A percentile compares a stretch with the other conserved stretches of the same genome.
Conservation (phyloP, 768 basidiomycete species). For the Termitomyces titanicus region DNA sequence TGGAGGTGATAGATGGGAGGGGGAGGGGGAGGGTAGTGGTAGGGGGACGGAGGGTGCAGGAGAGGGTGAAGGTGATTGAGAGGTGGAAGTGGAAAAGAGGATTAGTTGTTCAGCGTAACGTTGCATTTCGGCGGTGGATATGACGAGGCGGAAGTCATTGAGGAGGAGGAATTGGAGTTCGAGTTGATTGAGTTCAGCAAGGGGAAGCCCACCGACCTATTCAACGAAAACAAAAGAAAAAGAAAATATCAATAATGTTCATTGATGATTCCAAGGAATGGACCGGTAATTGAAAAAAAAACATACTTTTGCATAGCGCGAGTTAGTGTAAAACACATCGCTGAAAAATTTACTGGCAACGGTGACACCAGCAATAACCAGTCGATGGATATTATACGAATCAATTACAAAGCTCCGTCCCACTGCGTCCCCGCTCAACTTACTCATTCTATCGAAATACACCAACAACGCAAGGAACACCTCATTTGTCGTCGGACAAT, state of each 20-base stretch:
- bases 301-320: conserved; percentile 92
- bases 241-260: not conserved
- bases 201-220: conserved; percentile 93
- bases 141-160: conserved; percentile 91
- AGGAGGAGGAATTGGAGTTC: conserved; percentile 96
- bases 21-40: not conserved
- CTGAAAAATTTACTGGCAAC: conserved; percentile 99
- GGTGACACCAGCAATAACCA: conserved; percentile 97
- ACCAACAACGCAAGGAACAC: conserved; percentile 93
- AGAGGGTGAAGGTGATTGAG: conserved; percentile 7
- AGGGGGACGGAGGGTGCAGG: not conserved
- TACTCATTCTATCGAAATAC: conserved; percentile 96
- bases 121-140: conserved; percentile 90
- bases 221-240: conserved; percentile 3
- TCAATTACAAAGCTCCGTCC: conserved; percentile 83
- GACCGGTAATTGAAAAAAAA: too few species aligned
- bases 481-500: conserved; percentile 98
- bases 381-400: conserved; percentile 92
- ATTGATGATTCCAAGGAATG: not conserved
- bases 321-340: conserved; percentile 99
- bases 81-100: conserved; percentile 49
- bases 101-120: conserved; percentile 90
- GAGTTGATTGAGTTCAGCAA: conserved; percentile 90
- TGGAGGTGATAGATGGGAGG: conserved; percentile 41
- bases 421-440: conserved; percentile 50